A percentile compares a stretch with the other conserved stretches of the same genome.
Evolutionary conservation across 805 yeast species (phyloP).

Genomic region (Diddensiella santjacobensis): DNA sequence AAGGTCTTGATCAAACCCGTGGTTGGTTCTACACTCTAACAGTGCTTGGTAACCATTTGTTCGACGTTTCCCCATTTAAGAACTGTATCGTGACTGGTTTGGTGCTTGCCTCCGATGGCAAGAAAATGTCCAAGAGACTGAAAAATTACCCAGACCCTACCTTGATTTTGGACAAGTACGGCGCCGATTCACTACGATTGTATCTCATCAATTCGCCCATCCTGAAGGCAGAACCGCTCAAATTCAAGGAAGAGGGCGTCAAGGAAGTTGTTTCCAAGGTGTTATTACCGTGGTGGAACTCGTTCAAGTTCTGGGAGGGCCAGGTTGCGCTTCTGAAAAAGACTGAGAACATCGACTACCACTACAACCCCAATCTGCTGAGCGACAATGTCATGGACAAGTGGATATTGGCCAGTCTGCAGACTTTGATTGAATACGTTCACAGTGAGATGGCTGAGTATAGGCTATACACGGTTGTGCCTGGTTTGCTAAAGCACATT

Average conservation of each 20-base stretch:
- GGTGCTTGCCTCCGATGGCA: slow-evolving; percentile 96
- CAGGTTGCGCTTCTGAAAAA: slow-evolving; percentile 83
- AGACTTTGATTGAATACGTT: slow-evolving; percentile 79
- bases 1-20: slow-evolving; percentile 99
- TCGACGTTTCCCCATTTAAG: slow-evolving; percentile 87
- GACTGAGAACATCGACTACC: slow-evolving; percentile 64
- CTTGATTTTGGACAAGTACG: slow-evolving; percentile 75
- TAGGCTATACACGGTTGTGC: slow-evolving; percentile 93
- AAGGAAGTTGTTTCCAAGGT: slow-evolving; percentile 96
- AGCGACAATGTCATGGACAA: slow-evolving; percentile 93
- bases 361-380: slow-evolving; percentile 58
- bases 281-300: slow-evolving; percentile 97
- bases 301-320: slow-evolving; percentile 93
- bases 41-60: slow-evolving; percentile 91
- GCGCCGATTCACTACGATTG: slow-evolving; percentile 96
- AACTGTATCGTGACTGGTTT: slow-evolving; percentile 96
- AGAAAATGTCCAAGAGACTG: slow-evolving; percentile 97
- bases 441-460: slow-evolving; percentile 88
- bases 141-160: slow-evolving; percentile 97
- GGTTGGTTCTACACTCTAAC: slow-evolving; percentile 99
- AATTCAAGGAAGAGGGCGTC: slow-evolving; percentile 98
- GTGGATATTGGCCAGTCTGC: slow-evolving; percentile 96
- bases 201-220: slow-evolving; percentile 97
- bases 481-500: slow-evolving; percentile 79
- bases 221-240: slow-evolving; percentile 90